Evolutionary conservation across 192 early-diverging fungal genomes (phyloP).

Genomic region (Umbelopsis sp.): DNA sequence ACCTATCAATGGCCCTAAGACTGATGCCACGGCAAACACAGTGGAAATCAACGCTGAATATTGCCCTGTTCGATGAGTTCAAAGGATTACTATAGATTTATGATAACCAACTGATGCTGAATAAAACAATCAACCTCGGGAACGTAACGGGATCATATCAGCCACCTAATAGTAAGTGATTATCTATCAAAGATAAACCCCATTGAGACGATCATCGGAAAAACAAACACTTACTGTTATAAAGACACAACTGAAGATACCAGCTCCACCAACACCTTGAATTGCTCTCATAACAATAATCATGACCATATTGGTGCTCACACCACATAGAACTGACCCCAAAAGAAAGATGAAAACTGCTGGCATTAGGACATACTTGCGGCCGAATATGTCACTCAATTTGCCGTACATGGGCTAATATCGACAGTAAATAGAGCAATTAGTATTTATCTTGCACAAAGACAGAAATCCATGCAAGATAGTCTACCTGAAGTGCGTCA

Average conservation of each 20-base stretch:
- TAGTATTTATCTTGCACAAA: neutral
- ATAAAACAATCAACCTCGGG: conserved; percentile 77
- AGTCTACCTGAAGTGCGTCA: conserved; percentile 22
- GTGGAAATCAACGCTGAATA: conserved; percentile 56
- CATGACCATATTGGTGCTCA: conserved; percentile 50
- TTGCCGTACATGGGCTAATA: conserved; percentile 52
- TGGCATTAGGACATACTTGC: neutral
- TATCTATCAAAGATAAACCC: conserved; percentile 60
- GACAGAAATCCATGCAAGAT: neutral
- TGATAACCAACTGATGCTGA: conserved; percentile 74
- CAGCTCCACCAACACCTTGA: conserved; percentile 65
- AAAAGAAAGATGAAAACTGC: conserved; percentile 62
- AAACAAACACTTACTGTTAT: conserved; percentile 46
- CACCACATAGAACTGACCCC: conserved; percentile 77
- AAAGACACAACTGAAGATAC: conserved; percentile 37
- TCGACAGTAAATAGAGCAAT: neutral
- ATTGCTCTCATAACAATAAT: conserved; percentile 70
- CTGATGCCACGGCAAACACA: conserved; percentile 77
- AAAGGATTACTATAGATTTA: neutral
- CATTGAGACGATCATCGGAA: conserved; percentile 56
- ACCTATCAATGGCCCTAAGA: conserved; percentile 82
- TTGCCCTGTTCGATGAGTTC: neutral
- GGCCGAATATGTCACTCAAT: conserved; percentile 62
- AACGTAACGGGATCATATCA: conserved; percentile 77
- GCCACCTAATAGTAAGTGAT: conserved; percentile 75